Percentiles rank a stretch among this genome's conserved stretches.
Conservation (phyloP, 2,329 filamentous ascomycete species). For the Pestalotiopsis sp. region DNA sequence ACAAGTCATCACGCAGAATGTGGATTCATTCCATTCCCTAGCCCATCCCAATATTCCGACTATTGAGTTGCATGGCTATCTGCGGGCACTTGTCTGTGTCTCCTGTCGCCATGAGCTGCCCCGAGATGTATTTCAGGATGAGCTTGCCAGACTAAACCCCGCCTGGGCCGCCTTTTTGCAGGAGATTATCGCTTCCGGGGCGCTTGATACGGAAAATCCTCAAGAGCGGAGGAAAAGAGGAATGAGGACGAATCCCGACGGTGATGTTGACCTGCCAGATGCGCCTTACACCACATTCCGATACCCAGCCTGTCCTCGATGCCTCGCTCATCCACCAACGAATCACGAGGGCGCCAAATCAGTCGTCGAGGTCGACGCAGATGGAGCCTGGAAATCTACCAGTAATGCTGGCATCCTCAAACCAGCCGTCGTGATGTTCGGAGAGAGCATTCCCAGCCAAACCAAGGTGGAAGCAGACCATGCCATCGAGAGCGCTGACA, state of each 20-base stretch:
- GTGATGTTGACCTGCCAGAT: constrained; percentile 86
- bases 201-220: constrained; percentile 77
- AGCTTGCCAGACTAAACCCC: constrained; percentile 80
- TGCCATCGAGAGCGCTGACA: constrained; percentile 75
- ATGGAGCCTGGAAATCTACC: constrained; percentile 74
- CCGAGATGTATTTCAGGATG: constrained; percentile 73
- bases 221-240: constrained; percentile 68
- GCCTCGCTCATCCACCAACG: constrained; percentile 65
- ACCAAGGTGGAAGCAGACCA: constrained; percentile 79
- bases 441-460: constrained; percentile 74
- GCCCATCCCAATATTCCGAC: constrained; percentile 77
- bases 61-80: constrained; percentile 88
- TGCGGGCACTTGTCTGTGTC: constrained; percentile 79
- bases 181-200: constrained; percentile 72
- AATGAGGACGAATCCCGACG: constrained; percentile 87
- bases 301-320: constrained; percentile 87
- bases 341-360: constrained; percentile 56
- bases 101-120: constrained; percentile 75
- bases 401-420: constrained; percentile 83
- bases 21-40: constrained; percentile 86
- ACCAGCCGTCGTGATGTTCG: constrained; percentile 95
- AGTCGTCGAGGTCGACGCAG: constrained; percentile 70
- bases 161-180: constrained; percentile 78
- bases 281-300: constrained; percentile 88
- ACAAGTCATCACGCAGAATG: constrained; percentile 90